These are phyloP conservation scores for Xylaria arbuscula DNA, from an alignment of 2,329 filamentous ascomycete genomes.

Conservation along the genomic window DNA sequence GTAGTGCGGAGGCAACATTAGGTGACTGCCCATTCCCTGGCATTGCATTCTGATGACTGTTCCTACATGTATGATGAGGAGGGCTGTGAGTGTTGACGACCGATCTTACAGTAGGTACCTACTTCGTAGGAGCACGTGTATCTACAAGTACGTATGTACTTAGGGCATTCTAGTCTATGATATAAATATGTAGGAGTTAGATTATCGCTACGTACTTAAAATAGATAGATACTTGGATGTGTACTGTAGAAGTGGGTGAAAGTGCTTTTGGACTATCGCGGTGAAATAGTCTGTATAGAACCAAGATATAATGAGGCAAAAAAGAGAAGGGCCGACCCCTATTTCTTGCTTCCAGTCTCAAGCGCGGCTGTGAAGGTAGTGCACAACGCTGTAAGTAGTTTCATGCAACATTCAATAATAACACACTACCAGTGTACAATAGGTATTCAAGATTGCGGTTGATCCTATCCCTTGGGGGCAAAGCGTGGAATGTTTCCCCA, in stretches of 20 bases:
- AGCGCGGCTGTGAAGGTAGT: slow-evolving; percentile 8
- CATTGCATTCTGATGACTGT: slow-evolving; percentile 32
- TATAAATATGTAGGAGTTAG: no score
- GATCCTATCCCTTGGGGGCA: slow-evolving; percentile 32
- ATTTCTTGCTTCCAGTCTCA: slow-evolving; percentile 27
- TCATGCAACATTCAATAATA: slow-evolving; percentile 26
- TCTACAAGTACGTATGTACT: background rate
- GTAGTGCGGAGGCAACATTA: slow-evolving; percentile 18
- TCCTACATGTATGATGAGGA: background rate
- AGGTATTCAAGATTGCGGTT: slow-evolving; percentile 25
- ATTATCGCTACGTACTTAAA: background rate
- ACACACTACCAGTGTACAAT: slow-evolving; percentile 2
- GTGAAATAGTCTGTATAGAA: slow-evolving; percentile 11
- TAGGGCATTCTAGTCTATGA: no score
- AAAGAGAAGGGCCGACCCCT: slow-evolving; percentile 29
- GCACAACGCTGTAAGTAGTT: slow-evolving; percentile 28
- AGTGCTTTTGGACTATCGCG: slow-evolving; percentile 14
- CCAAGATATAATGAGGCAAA: background rate
- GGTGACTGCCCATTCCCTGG: slow-evolving; percentile 9
- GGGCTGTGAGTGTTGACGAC: background rate
- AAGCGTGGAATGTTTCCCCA: slow-evolving; percentile 38
- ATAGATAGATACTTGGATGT: no score
- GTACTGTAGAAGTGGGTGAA: no score
- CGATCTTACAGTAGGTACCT: background rate
- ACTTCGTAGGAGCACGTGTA: background rate